Base-by-base conservation (phyloP, 2,329 filamentous ascomycete species). In the Cercospora sp. region DNA sequence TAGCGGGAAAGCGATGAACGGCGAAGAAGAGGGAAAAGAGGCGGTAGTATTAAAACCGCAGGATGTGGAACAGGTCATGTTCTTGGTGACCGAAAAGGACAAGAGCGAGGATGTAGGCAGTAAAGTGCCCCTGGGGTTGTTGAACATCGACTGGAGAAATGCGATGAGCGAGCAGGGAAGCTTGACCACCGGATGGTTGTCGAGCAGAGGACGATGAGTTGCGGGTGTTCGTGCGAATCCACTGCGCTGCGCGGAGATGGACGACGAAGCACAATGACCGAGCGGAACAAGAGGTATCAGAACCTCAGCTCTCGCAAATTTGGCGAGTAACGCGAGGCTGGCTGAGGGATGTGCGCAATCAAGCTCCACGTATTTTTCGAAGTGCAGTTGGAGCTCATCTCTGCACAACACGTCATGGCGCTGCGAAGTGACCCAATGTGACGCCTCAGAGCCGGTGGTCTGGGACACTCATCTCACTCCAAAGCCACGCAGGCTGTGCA, bases 111-210 rank as follows among this genome's bases (percentile, higher is more conserved):
- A 70, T 51, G 58, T 65, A 36, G 79, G 80, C 69, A 82, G 82
- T 18, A 82, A 85, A 69, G 82, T 91, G 42, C 83, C 90, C 20
- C 88, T 98, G 76, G 94, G 94, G 5, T 89, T 95, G 70, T 80
- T 98, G 72, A 90, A 89, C 53, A 91, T 98, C 68, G 90, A 92
- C 64, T 99, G 95, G 95, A 86, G 92, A 71, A 91, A 91, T 42
- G 88, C 91, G 69, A 94, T 97, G 90, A 95, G 95, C 0, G 95
- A 94, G 80, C 87, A 88, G 74, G 95, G 95, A 0, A 94, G 89
- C 74, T 82, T 99, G 77, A 93, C 90, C 55, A 99, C 95, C 6
- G 94, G 94, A 9, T 94, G 91, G 84, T 82, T 80, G 58, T 73
- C 73, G 3, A 74, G 74, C 60, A 67, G 72, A 68, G 72, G 65